Base-by-base conservation (phyloP, 352 stramenopile species). In the Pythium scleroteichum region DNA sequence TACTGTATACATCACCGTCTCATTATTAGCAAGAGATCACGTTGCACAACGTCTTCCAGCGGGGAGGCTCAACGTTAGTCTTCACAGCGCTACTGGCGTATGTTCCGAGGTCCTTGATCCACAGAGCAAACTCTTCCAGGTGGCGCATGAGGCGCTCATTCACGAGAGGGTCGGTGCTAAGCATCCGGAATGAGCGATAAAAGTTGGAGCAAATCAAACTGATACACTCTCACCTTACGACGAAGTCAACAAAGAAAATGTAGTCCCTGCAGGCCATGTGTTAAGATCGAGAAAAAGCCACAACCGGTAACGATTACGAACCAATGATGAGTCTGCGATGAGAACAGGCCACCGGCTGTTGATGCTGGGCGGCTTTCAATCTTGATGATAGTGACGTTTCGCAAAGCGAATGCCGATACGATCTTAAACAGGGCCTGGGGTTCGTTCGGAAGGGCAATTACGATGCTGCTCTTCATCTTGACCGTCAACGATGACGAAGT, bases 241-340 rank as follows among this genome's bases (percentile, higher is more conserved):
- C 76, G 61, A 83, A 89, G 64, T 91, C 81, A 23, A 91, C 76
- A 48, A 88, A 91, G 62, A 91, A 91, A 59, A 91, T 88, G 61
- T 90, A 90, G 50, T 90, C 78, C 79, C 77, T 87, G 49, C 29
- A 67, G n/a, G n/a, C n/a, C n/a, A n/a, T n/a, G n/a, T n/a, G n/a
- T n/a, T n/a, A n/a, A n/a, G n/a, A n/a, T n/a, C n/a, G n/a, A n/a
- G n/a, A n/a, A n/a, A n/a, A n/a, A n/a, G n/a, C n/a, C n/a, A n/a
- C n/a, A n/a, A n/a, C n/a, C n/a, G n/a, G n/a, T n/a, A 48, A 35
- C 29, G 10, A 10, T 10, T 35, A 63, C 64, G 55, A 60, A 85
- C 77, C 77, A 91, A 53, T 91, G 79, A 47, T 83, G 83, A 2
- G 78, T 91, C 59, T 88, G 77, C 17, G 78, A 79, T 9, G 73